phyloP scores from a whole-genome alignment of 257 asterid species.

The Phtheirospermum japonicum region DNA sequence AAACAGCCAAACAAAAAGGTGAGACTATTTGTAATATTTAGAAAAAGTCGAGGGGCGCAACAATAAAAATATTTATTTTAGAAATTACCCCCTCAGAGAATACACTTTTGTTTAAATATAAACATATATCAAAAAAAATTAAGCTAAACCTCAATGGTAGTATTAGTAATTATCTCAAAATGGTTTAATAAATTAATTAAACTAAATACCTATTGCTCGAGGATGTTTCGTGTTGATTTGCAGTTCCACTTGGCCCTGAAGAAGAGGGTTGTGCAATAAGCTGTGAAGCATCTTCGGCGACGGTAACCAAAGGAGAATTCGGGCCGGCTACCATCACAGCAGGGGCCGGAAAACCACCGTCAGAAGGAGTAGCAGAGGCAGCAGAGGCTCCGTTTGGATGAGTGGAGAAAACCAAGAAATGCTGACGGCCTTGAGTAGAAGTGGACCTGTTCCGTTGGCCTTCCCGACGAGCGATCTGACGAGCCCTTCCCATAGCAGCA shows the following conservation, averaged over 20 bases:
- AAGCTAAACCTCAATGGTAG: no score
- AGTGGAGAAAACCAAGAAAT: conserved; percentile 69
- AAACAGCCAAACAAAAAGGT: neutral
- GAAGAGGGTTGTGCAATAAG: conserved; percentile 36
- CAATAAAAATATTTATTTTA: no score
- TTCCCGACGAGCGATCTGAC: conserved; percentile 79
- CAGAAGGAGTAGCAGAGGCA: conserved; percentile 38
- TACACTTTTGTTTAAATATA: no score
- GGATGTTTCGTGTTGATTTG: conserved; percentile 43
- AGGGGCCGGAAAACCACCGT: conserved; percentile 30
- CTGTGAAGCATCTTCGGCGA: conserved; percentile 56
- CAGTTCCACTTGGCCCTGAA: conserved; percentile 46
- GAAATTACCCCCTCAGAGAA: no score
- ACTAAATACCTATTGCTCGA: conserved; percentile 45
- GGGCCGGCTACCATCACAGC: no score
- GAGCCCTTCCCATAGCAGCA: conserved; percentile 93
- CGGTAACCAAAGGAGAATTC: conserved; percentile 42
- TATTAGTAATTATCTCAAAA: neutral
- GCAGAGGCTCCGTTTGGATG: conserved; percentile 49
- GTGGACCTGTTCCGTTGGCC: conserved; percentile 68
- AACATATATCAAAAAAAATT: no score
- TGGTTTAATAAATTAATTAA: neutral
- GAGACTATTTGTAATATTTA: neutral
- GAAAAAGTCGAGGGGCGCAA: neutral
- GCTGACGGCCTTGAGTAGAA: conserved; percentile 78